These are phyloP conservation scores for Dipteronia dyeriana DNA, from an alignment of 345 rosid genomes.

Conservation along the genomic window DNA sequence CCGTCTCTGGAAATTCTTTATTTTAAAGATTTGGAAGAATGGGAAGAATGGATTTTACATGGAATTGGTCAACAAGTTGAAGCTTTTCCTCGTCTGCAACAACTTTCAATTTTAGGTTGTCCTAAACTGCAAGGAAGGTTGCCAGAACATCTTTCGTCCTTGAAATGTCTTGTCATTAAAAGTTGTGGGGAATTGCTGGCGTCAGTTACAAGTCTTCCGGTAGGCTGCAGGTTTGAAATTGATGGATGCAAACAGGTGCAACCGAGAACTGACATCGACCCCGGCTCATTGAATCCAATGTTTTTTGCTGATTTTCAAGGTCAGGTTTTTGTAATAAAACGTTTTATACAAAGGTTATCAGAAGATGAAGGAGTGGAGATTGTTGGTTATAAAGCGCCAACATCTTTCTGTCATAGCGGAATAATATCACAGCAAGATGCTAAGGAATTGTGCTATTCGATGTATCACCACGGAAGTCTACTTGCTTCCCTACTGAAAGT, in stretches of 20 bases:
- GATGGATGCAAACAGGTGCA: not conserved
- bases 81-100: slow-evolving; percentile 30
- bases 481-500: not conserved
- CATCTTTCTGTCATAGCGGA: not conserved
- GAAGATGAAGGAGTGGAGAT: not conserved
- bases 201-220: slow-evolving; percentile 10
- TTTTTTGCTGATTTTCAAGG: not conserved
- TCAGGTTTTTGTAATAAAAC: not conserved
- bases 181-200: slow-evolving; percentile 2
- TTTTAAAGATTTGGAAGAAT: slow-evolving; percentile 26
- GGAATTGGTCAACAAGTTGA: slow-evolving; percentile 11
- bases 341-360: not conserved
- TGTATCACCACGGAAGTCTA: not conserved
- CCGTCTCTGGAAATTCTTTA: slow-evolving; percentile 7
- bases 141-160: slow-evolving; percentile 26
- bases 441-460: too few relatives aligned
- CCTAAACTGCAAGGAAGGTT: slow-evolving; percentile 23
- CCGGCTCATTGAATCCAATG: not conserved
- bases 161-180: slow-evolving; percentile 7
- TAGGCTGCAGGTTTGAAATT: not conserved
- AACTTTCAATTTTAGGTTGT: slow-evolving; percentile 33
- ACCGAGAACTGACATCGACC: not conserved
- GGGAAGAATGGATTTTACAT: slow-evolving; percentile 33
- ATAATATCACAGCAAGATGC: not conserved
- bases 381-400: not conserved